Conservation (phyloP, 129 eudicot genomes). For the Deinandra increscens region DNA sequence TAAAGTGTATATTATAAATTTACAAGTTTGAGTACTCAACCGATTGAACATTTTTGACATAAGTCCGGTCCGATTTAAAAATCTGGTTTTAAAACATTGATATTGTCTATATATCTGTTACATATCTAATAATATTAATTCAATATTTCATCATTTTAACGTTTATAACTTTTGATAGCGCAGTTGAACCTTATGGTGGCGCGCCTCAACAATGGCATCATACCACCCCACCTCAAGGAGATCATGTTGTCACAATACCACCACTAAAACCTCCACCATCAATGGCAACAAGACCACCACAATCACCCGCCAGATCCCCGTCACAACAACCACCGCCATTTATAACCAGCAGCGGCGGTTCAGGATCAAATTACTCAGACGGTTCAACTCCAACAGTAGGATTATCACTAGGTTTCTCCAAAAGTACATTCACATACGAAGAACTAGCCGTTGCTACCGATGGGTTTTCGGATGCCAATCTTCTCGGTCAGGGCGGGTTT, state of each 20-base stretch:
- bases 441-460: constrained; percentile 47
- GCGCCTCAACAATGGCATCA: constrained; percentile 36
- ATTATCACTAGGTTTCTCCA: constrained; percentile 30
- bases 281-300: constrained; percentile 24
- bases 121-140: too few relatives aligned
- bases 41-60: too few relatives aligned
- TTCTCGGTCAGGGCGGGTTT: constrained; percentile 65
- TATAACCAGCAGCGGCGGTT: constrained; percentile 26
- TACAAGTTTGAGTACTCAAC: too few relatives aligned
- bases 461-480: constrained; percentile 44
- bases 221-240: constrained; percentile 27
- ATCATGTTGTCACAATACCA: constrained; percentile 28
- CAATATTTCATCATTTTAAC: too few relatives aligned
- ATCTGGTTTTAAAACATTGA: too few relatives aligned
- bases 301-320: constrained; percentile 18
- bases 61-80: too few relatives aligned
- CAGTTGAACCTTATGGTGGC: too few relatives aligned
- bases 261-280: constrained; percentile 26
- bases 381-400: constrained; percentile 28
- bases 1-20: too few relatives aligned
- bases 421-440: constrained; percentile 47
- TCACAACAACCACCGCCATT: constrained; percentile 24
- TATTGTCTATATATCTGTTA: too few relatives aligned
- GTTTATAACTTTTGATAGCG: neutral
- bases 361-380: constrained; percentile 36